These are phyloP conservation scores for Raffaelea albimanens DNA, from an alignment of 2,329 filamentous ascomycete species.

Conservation along the genomic window DNA sequence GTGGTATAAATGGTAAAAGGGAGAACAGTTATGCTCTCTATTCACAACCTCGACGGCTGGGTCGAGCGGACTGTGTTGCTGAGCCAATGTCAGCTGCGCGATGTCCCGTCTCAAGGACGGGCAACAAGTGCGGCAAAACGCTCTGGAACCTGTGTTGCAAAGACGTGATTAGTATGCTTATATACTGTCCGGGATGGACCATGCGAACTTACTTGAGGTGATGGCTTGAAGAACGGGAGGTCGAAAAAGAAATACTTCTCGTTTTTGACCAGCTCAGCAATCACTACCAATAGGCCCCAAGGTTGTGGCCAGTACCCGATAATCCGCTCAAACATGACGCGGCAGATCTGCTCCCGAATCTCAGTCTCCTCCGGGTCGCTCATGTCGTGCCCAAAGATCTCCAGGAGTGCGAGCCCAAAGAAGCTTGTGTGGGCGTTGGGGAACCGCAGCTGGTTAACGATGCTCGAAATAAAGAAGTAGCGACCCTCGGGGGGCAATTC, in stretches of 20 bases:
- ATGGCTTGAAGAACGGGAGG: constrained; percentile 80
- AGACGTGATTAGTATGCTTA: not conserved
- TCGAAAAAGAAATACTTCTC: constrained; percentile 88
- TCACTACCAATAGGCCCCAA: constrained; percentile 84
- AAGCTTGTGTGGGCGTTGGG: constrained; percentile 87
- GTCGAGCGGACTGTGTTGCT: not conserved
- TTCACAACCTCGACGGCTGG: no score
- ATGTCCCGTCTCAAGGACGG: not conserved
- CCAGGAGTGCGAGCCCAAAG: constrained; percentile 76
- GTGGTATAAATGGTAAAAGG: no score
- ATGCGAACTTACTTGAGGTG: constrained; percentile 62
- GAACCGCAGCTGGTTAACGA: constrained; percentile 86
- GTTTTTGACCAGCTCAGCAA: constrained; percentile 86
- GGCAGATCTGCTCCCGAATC: constrained; percentile 82
- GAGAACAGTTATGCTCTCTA: no score
- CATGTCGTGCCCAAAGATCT: constrained; percentile 72
- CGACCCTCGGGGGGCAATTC: constrained; percentile 68
- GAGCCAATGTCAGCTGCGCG: not conserved
- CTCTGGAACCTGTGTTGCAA: constrained; percentile 19
- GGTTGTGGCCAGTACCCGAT: constrained; percentile 87
- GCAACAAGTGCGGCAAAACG: constrained; percentile 19
- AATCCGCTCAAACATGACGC: constrained; percentile 79
- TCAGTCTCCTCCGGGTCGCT: constrained; percentile 67
- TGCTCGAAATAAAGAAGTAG: constrained; percentile 74
- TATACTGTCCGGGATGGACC: no score